These are phyloP conservation scores for Candida chauliodis DNA, from an alignment of 805 yeast species.

Conservation along the genomic window DNA sequence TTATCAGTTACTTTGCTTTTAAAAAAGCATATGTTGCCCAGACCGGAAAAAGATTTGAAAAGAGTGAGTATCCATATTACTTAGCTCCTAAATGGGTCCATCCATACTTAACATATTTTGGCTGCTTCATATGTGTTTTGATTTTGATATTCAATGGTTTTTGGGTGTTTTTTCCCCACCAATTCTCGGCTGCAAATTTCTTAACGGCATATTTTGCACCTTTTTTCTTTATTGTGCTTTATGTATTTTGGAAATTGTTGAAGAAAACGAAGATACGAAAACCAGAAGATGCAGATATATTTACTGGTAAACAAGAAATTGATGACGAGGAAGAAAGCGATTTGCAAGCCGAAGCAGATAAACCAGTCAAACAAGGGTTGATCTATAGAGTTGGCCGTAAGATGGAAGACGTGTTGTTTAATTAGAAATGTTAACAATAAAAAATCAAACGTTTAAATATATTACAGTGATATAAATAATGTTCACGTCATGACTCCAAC, in stretches of 20 bases:
- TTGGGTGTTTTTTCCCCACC: slow-evolving; percentile 38
- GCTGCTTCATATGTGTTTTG: slow-evolving; percentile 17
- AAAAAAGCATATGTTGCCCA: slow-evolving; percentile 27
- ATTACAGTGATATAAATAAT: too few relatives aligned
- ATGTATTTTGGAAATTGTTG: slow-evolving; percentile 28
- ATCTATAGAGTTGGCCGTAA: slow-evolving; percentile 19
- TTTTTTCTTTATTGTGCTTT: slow-evolving; percentile 23
- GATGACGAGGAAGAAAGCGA: slow-evolving; percentile 34
- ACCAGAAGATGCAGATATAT: slow-evolving; percentile 30
- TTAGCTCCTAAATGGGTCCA: slow-evolving; percentile 19
- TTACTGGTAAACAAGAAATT: slow-evolving; percentile 30
- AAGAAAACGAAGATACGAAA: slow-evolving; percentile 31
- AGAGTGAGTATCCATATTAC: slow-evolving; percentile 14
- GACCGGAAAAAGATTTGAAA: slow-evolving; percentile 15
- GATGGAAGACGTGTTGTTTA: slow-evolving; percentile 21
- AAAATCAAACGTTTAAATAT: too few relatives aligned
- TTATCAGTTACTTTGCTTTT: slow-evolving; percentile 31
- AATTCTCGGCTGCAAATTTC: slow-evolving; percentile 30
- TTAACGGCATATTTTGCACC: slow-evolving; percentile 39
- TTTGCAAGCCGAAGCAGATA: slow-evolving; percentile 15
- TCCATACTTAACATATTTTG: slow-evolving; percentile 26
- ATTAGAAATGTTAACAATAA: slow-evolving; percentile 12
- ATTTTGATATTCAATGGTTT: slow-evolving; percentile 40
- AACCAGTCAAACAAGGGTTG: slow-evolving; percentile 19
- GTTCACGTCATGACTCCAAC: too few relatives aligned